A percentile compares a stretch with the other conserved stretches of the same genome.
Conservation (phyloP, 495 filamentous ascomycete genomes). For the Aspergillus egyptiacus region DNA sequence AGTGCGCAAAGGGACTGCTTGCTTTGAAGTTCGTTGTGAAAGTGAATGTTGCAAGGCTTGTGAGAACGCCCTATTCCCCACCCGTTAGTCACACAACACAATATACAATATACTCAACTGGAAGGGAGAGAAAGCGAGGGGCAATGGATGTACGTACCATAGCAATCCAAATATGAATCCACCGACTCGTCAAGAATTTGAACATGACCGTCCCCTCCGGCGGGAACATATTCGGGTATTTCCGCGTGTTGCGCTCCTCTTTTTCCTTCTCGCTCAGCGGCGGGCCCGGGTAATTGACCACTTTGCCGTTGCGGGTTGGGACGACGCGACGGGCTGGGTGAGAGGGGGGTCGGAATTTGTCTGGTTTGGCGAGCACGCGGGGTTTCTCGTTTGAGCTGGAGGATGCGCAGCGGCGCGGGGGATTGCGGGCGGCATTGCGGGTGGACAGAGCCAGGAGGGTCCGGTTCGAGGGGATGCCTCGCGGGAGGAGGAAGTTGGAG, state of each 20-base stretch:
- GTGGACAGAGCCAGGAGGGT: slow-evolving; percentile 23
- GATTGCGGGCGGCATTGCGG: slow-evolving; percentile 11
- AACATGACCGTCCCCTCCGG: slow-evolving; percentile 66
- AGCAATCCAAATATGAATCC: slow-evolving; percentile 72
- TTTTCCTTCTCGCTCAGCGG: slow-evolving; percentile 52
- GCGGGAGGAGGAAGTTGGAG: slow-evolving; percentile 41
- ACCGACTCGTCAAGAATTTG: slow-evolving; percentile 65
- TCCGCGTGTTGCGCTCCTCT: slow-evolving; percentile 52
- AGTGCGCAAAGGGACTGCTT: slow-evolving; percentile 63
- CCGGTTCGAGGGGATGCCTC: slow-evolving; percentile 32
- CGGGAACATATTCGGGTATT: slow-evolving; percentile 80
- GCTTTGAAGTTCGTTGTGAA: slow-evolving; percentile 64
- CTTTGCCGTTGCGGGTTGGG: slow-evolving; percentile 25
- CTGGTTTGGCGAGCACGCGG: slow-evolving; percentile 67
- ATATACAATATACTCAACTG: not conserved
- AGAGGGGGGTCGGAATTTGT: slow-evolving; percentile 79
- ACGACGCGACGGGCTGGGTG: slow-evolving; percentile 58
- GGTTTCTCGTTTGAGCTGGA: slow-evolving; percentile 33
- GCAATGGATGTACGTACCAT: slow-evolving; percentile 49
- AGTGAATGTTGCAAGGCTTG: slow-evolving; percentile 58
- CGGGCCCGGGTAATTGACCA: slow-evolving; percentile 62
- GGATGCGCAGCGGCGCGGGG: slow-evolving; percentile 18
- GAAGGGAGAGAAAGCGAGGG: not conserved
- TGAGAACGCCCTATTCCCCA: slow-evolving; percentile 55
- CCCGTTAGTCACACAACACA: not conserved